Evolutionary conservation across 2,329 filamentous ascomycete genomes (phyloP), one percentile per base, ranked within the genome.

Genomic region (Hymenoscyphus fructigenus): DNA sequence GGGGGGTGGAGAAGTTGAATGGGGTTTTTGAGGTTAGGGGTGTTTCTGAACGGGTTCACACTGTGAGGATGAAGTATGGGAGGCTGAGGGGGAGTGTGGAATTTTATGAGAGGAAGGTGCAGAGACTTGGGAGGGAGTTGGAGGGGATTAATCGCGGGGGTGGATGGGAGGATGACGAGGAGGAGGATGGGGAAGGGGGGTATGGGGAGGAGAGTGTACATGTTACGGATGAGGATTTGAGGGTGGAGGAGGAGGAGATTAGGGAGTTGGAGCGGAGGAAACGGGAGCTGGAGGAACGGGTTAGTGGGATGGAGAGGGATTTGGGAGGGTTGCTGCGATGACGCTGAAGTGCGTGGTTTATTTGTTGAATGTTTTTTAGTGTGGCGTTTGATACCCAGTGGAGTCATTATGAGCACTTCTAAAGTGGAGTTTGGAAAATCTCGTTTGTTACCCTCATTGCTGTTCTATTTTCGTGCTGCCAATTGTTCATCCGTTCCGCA

Each of bases 1-100:
- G 86, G 61, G 93, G 94, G 0, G 94, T 93, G 0, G 93, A 97
- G 81, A 97, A 93, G 81, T 84, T 98, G 34, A 93, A 93, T 71
- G 85, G 85, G 56, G 93, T 97, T 32, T 98, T 97, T 75, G 90
- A 92, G 38, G 84, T 96, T 32, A 85, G 90, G 0, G 93, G 93
- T 4, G 92, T 91, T 4, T 77, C 84, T 17, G 92, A 96, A 73
- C 85, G 88, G 67, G 96, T 98, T 69, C 81, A 87, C 0, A 82
- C 83, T 50, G 82, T 97, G 73, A 84, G 93, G 66, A 84, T 85
- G 62, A 88, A 91, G 72, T 86, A 94, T 76, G 83, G 85, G 47
- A 84, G 91, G 72, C 84, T 95, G 65, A 83, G 83, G 36, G 87
- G 87, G 58, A 97, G 93, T 26, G 82, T 95, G 72, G 85, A 85